Base-by-base conservation (phyloP, 2,329 filamentous ascomycete species). In the Waltergamsia citrina region DNA sequence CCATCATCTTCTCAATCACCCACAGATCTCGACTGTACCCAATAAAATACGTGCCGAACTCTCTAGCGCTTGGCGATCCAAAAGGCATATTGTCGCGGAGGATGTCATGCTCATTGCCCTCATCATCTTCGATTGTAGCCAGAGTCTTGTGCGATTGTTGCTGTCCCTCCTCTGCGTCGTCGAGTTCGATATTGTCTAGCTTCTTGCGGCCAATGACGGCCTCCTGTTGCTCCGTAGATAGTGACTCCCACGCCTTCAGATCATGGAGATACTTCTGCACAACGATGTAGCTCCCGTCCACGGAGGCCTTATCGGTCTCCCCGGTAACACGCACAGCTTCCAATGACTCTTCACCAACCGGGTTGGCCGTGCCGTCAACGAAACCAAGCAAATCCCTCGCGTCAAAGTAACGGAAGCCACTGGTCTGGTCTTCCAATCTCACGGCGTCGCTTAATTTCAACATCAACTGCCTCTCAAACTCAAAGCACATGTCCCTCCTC, bases 31-130 rank as follows among this genome's bases (percentile, higher is more conserved):
- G 53, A 2, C 69, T 65, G 44, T 74, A 74, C 0, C 67, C 70
- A 33, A 74, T 72, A 35, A 74, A 75, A 47, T 75, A 76, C 0
- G 71, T 76, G 2, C 71, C 71, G 38, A 67, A 74, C 44, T 74
- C 60, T 0, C 58, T 61, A 0, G 56, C 46, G 0, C 60, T 65
- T 0, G 71, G 70, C 0, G 64, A 66, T 0, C 71, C 72, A 48
- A 76, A 76, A 0, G 72, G 71, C 72, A 76, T 76, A 40, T 76
- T 77, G 37, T 76, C 71, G 0, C 72, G 58, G 3, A 76, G 51
- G 26, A 76, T 72, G 23, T 60, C 62, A 40, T 69, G 53, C 47
- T 76, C 71, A 7, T 56, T 50, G 1, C 69, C 70, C 7, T 59
- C 38, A 4, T 66, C 63, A 36, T 70, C 67, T 29, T 66, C 60